These are phyloP conservation scores for Dactylonectria estremocensis DNA, from an alignment of 2,329 filamentous ascomycete species.

Conservation along the genomic window DNA sequence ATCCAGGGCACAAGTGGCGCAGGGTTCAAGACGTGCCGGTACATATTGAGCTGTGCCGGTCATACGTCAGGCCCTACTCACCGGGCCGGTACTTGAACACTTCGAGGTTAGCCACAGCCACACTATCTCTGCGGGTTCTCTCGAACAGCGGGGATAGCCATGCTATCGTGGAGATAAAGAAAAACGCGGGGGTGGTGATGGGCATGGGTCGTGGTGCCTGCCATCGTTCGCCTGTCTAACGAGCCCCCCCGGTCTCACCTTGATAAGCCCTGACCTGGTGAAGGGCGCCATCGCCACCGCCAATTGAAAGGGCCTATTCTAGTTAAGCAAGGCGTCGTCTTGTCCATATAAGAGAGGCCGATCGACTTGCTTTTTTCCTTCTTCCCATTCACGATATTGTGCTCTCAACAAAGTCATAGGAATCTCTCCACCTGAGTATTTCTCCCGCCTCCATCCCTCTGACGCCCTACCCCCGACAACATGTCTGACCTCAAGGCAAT, in stretches of 20 bases:
- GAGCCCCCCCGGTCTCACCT: background rate
- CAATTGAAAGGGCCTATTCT: background rate
- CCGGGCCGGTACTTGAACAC: too few species aligned
- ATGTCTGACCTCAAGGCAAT: slow-evolving; percentile 15
- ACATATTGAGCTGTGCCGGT: too few species aligned
- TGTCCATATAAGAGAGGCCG: background rate
- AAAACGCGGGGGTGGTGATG: too few species aligned
- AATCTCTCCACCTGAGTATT: background rate
- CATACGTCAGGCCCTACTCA: too few species aligned
- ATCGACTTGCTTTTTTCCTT: background rate
- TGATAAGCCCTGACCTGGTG: background rate
- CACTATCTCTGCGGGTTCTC: too few species aligned
- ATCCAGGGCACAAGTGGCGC: too few species aligned
- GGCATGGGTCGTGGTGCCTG: too few species aligned
- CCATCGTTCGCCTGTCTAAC: background rate
- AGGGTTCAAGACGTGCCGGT: too few species aligned
- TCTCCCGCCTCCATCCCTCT: background rate
- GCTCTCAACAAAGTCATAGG: background rate
- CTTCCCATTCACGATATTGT: background rate
- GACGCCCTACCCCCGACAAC: background rate
- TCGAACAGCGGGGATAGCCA: too few species aligned
- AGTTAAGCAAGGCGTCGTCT: background rate
- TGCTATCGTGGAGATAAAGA: background rate
- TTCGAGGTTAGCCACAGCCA: too few species aligned
- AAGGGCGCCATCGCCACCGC: background rate